Conservation (phyloP, 2,329 filamentous ascomycete genomes). For the Chaetomium globosum region DNA sequence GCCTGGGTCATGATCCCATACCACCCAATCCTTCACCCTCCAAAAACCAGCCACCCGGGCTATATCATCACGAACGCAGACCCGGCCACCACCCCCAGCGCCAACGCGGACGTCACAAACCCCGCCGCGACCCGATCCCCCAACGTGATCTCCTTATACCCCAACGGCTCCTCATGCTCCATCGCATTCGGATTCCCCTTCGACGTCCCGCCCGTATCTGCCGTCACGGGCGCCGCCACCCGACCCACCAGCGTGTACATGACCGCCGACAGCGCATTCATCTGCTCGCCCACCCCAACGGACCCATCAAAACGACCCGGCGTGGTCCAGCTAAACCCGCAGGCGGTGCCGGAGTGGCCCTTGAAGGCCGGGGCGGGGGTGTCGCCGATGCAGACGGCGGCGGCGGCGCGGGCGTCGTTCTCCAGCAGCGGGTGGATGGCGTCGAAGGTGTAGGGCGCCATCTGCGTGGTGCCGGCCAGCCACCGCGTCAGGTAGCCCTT, state of each 20-base stretch:
- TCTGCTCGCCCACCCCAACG: constrained; percentile 68
- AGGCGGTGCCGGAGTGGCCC: constrained; percentile 62
- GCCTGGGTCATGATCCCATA: not conserved
- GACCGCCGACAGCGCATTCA: constrained; percentile 66
- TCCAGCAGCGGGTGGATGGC: constrained; percentile 56
- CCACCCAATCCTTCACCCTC: not conserved
- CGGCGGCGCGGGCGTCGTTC: constrained; percentile 57
- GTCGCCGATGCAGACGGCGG: constrained; percentile 53
- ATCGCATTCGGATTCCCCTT: constrained; percentile 55
- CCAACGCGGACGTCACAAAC: constrained; percentile 56
- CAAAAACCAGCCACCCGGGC: constrained; percentile 19
- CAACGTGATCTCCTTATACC: constrained; percentile 47
- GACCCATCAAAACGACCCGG: constrained; percentile 57
- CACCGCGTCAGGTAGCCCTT: constrained; percentile 75
- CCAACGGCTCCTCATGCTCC: constrained; percentile 37
- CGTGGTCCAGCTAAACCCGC: constrained; percentile 67
- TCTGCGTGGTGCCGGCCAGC: constrained; percentile 58
- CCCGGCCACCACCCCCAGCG: constrained; percentile 54
- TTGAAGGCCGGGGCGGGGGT: constrained; percentile 46
- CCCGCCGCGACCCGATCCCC: constrained; percentile 60
- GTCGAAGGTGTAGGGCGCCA: constrained; percentile 57
- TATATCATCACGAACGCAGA: constrained; percentile 51
- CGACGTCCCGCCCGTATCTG: constrained; percentile 62
- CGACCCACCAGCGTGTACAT: constrained; percentile 60
- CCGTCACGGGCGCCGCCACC: constrained; percentile 52